phyloP scores from a whole-genome alignment of 108 stramenopile genomes.

The Chaetoceros muelleri region DNA sequence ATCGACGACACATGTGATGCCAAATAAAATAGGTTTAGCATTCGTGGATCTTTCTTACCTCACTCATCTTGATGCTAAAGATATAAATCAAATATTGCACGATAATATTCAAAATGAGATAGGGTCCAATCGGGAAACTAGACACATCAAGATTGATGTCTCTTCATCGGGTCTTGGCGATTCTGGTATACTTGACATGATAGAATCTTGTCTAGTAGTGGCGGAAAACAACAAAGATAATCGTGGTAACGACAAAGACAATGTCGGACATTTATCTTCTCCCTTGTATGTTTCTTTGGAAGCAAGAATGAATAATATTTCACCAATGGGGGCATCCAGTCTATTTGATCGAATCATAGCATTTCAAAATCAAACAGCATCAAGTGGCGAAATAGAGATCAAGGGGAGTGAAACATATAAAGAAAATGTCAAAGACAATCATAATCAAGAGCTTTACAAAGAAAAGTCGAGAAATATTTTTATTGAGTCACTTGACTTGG shows the following conservation, averaged over 20 bases:
- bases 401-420: background rate
- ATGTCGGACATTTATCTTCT: too few relatives aligned
- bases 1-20: too few relatives aligned
- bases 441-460: background rate
- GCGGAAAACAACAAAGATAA: background rate
- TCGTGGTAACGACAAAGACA: background rate
- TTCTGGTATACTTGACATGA: background rate
- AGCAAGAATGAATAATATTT: slow-evolving; percentile 25
- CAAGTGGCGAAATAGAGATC: slow-evolving; percentile 1
- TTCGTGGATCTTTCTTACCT: slow-evolving; percentile 5
- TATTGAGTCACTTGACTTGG: slow-evolving; percentile 40
- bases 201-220: background rate
- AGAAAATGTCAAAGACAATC: slow-evolving; percentile 3
- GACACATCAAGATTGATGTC: slow-evolving; percentile 24
- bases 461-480: slow-evolving; percentile 2
- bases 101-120: background rate
- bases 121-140: background rate
- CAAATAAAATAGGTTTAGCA: background rate
- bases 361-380: slow-evolving; percentile 3
- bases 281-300: too few relatives aligned
- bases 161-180: slow-evolving; percentile 13
- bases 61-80: background rate
- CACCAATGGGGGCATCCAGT: slow-evolving; percentile 20
- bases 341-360: slow-evolving; percentile 15
- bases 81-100: background rate